phyloP scores from a whole-genome alignment of 257 asterid genomes.

The Solanum tacnaense region DNA sequence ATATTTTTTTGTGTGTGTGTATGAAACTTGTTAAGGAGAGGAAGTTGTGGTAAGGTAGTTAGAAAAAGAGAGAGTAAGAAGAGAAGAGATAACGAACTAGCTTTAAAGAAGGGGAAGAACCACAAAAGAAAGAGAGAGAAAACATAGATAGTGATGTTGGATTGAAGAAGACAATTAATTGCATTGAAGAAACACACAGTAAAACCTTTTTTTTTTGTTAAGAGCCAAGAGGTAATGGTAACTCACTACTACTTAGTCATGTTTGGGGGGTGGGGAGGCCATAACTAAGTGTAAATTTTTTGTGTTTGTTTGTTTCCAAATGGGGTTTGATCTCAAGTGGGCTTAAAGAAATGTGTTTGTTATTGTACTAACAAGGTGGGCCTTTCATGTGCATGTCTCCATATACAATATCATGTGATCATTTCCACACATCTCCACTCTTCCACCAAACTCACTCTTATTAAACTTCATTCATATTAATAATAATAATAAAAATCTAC shows the following conservation, averaged over 20 bases:
- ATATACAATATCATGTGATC: slow-evolving; percentile 28
- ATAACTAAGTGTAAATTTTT: background rate
- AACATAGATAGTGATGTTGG: slow-evolving; percentile 22
- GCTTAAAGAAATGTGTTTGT: slow-evolving; percentile 2
- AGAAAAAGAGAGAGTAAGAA: slow-evolving; percentile 7
- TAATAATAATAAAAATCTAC: background rate
- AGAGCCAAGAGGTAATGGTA: background rate
- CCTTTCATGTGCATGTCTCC: slow-evolving; percentile 23
- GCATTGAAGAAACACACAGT: slow-evolving; percentile 18
- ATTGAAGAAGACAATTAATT: slow-evolving; percentile 20
- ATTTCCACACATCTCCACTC: slow-evolving; percentile 18
- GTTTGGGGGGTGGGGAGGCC: background rate
- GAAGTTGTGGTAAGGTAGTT: slow-evolving; percentile 1
- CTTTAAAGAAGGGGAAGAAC: slow-evolving; percentile 12
- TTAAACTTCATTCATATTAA: background rate
- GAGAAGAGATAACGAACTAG: slow-evolving; percentile 1
- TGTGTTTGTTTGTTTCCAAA: slow-evolving; percentile 1
- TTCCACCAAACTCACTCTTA: background rate
- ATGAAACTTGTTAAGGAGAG: background rate
- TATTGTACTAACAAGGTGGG: slow-evolving; percentile 22
- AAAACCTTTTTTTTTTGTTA: background rate
- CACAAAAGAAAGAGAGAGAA: slow-evolving; percentile 7
- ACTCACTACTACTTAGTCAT: background rate
- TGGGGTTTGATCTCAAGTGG: slow-evolving; percentile 13
- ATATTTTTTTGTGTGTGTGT: background rate